These are phyloP conservation scores for Rhododendron mucronatum DNA, from an alignment of 148 eudicot species.

Conservation along the genomic window DNA sequence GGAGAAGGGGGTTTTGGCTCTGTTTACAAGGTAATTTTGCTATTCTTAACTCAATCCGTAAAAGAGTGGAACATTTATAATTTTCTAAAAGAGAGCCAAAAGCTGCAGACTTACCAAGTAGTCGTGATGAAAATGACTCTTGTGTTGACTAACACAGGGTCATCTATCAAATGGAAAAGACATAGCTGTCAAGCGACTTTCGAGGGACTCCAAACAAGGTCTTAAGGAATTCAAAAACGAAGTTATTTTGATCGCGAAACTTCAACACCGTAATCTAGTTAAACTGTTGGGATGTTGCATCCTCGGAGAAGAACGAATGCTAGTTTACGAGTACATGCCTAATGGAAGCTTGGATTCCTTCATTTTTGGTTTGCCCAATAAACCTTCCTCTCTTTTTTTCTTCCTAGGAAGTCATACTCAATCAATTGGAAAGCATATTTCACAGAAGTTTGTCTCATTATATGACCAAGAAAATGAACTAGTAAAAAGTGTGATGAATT, in stretches of 20 bases:
- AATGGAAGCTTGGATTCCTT: background rate
- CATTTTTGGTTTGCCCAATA: background rate
- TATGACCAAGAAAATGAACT: background rate
- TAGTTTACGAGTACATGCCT: background rate
- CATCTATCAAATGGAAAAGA: background rate
- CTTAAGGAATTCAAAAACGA: background rate
- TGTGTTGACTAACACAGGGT: background rate
- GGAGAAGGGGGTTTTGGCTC: slow-evolving; percentile 6
- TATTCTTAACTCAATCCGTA: background rate
- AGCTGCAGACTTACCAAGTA: background rate
- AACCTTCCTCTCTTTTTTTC: background rate
- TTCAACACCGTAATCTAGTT: background rate
- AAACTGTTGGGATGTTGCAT: background rate
- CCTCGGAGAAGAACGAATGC: background rate
- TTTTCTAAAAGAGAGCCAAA: background rate
- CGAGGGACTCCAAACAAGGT: background rate
- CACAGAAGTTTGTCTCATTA: background rate
- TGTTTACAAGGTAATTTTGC: background rate
- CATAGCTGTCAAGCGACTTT: background rate
- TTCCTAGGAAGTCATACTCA: background rate
- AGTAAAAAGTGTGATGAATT: too few species aligned
- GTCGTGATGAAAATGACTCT: background rate
- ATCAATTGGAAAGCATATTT: background rate
- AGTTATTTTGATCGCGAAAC: background rate
- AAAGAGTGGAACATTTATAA: background rate